Conservation (phyloP, 495 filamentous ascomycete genomes). For the Podospora australis region DNA sequence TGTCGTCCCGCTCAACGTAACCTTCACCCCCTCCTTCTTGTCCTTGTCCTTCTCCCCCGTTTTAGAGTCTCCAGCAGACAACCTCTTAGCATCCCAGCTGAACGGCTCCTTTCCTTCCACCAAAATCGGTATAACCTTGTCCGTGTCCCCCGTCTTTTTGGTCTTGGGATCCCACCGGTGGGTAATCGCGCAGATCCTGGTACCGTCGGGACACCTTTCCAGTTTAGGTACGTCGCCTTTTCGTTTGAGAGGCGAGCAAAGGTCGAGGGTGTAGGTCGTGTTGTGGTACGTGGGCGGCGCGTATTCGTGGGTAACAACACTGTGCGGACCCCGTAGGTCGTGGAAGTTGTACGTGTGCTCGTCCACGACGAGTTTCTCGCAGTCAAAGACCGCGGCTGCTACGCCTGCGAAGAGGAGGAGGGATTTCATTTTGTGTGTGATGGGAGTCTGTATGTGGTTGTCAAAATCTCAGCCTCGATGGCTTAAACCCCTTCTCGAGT, state of each 20-base stretch:
- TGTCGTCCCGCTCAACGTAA: conserved; percentile 66
- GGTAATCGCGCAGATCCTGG: conserved; percentile 73
- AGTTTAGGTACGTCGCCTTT: conserved; percentile 39
- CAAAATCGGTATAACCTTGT: conserved; percentile 61
- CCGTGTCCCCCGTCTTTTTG: conserved; percentile 25
- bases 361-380: conserved; percentile 53
- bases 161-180: conserved; percentile 40
- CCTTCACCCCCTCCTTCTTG: conserved; percentile 55
- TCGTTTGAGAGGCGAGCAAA: conserved; percentile 61
- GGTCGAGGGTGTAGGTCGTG: conserved; percentile 82
- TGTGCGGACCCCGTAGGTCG: conserved; percentile 65
- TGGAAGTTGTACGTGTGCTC: conserved; percentile 58
- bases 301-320: conserved; percentile 53
- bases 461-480: no score
- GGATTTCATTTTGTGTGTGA: not conserved
- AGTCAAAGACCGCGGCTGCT: conserved; percentile 26
- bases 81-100: conserved; percentile 50
- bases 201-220: conserved; percentile 54
- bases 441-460: no score
- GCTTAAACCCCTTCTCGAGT: no score
- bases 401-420: not conserved
- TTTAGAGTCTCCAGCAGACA: conserved; percentile 11
- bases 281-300: conserved; percentile 46
- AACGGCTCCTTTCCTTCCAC: conserved; percentile 49
- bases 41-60: conserved; percentile 49